A percentile compares a stretch with the other conserved stretches of the same genome.
These are phyloP conservation scores for Fusarium sp. DNA, from an alignment of 2,329 filamentous ascomycete species.

Conservation along the genomic window DNA sequence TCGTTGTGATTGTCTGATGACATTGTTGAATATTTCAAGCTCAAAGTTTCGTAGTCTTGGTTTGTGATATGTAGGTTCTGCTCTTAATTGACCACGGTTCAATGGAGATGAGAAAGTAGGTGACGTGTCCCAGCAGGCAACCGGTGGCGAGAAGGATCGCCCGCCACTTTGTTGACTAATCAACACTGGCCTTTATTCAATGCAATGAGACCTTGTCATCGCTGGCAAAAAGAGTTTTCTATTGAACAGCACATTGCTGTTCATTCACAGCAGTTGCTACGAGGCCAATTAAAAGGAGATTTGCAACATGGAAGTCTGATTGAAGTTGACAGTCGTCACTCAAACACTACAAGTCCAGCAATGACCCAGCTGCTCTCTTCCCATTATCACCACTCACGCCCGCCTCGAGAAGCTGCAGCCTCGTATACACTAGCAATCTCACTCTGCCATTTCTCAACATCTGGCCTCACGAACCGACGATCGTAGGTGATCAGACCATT, in stretches of 20 bases:
- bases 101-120: not conserved
- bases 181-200: not conserved
- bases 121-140: not conserved
- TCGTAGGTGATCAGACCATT: constrained; percentile 78
- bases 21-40: not conserved
- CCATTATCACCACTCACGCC: not conserved
- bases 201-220: not conserved
- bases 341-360: constrained; percentile 4
- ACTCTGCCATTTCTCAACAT: constrained; percentile 65
- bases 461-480: constrained; percentile 65
- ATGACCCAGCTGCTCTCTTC: not conserved
- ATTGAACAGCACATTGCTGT: not conserved
- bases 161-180: not conserved
- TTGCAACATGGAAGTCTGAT: fast-evolving
- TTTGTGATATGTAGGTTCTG: too few species aligned
- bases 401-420: constrained; percentile 54
- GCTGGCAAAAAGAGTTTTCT: fast-evolving
- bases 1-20: not conserved
- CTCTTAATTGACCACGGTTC: not conserved
- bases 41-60: fast-evolving
- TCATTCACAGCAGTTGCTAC: too few species aligned
- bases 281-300: not conserved
- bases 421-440: constrained; percentile 70
- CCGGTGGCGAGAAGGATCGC: not conserved
- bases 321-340: not conserved